Conservation (phyloP, 495 filamentous ascomycete genomes). For the Rusavskia elegans region DNA sequence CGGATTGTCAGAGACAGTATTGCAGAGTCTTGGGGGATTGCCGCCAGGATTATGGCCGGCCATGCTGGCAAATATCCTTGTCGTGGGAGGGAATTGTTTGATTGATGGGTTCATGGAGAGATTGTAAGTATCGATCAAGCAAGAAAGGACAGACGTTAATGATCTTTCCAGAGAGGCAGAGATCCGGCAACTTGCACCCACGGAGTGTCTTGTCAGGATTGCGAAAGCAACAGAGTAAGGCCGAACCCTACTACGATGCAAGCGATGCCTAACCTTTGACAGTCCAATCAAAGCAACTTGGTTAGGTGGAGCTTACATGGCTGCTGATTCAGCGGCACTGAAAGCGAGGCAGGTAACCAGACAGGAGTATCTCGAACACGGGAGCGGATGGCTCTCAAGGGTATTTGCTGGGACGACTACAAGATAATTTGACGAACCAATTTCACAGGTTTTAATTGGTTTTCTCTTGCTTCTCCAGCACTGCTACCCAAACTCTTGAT, state of each 20-base stretch:
- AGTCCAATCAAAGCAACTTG: slow-evolving; percentile 69
- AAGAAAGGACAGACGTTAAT: neutral
- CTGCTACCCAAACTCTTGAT: too few relatives aligned
- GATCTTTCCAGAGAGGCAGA: slow-evolving; percentile 40
- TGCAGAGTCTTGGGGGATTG: slow-evolving; percentile 63
- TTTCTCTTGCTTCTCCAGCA: too few relatives aligned
- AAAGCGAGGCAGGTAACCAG: slow-evolving; percentile 56
- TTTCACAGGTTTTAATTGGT: too few relatives aligned
- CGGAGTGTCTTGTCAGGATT: slow-evolving; percentile 62
- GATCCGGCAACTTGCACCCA: slow-evolving; percentile 55
- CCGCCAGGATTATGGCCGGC: slow-evolving; percentile 63
- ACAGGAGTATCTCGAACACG: slow-evolving; percentile 80
- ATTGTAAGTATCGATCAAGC: slow-evolving; percentile 28
- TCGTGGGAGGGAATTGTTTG: slow-evolving; percentile 73
- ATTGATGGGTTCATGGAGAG: slow-evolving; percentile 72
- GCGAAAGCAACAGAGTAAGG: slow-evolving; percentile 47
- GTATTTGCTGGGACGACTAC: slow-evolving; percentile 41
- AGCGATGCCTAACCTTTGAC: slow-evolving; percentile 1
- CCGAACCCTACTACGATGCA: neutral
- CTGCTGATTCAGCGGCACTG: slow-evolving; percentile 44
- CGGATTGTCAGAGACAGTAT: slow-evolving; percentile 62
- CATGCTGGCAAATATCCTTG: slow-evolving; percentile 71
- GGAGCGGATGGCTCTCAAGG: slow-evolving; percentile 57
- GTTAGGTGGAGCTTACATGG: slow-evolving; percentile 66
- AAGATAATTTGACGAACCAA: neutral